Percentiles rank a stretch among this genome's conserved stretches.
Conservation (phyloP, 2,329 filamentous ascomycete genomes). For the Penicillium frequentans region DNA sequence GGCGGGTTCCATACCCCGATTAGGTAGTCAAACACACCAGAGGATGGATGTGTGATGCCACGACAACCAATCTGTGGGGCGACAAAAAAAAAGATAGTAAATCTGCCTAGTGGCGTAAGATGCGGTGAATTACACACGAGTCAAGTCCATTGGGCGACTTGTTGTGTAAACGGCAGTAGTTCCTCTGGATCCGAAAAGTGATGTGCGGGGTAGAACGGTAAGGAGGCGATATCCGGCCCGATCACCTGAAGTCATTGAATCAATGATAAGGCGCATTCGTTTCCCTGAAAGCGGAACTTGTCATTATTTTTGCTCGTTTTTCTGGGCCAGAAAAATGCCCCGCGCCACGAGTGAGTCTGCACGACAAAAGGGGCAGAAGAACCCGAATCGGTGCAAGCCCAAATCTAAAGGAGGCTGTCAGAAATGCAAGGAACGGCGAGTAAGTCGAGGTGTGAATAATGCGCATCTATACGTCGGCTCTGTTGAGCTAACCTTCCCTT, state of each 20-base stretch:
- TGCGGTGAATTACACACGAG: background rate
- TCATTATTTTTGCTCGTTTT: background rate
- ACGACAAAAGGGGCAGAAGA: conserved; percentile 17
- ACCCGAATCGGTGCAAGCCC: conserved; percentile 23
- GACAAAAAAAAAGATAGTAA: background rate
- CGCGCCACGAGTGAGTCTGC: background rate
- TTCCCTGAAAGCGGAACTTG: background rate
- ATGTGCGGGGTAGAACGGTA: conserved; percentile 5
- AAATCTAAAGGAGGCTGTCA: conserved; percentile 24
- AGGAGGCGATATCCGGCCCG: conserved; percentile 4
- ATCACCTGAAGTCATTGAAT: conserved; percentile 3
- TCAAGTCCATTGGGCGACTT: background rate
- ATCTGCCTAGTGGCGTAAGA: background rate
- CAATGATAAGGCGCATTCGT: conserved; percentile 2
- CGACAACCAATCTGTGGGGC: background rate
- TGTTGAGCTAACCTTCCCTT: conserved; percentile 4
- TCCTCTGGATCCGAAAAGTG: background rate
- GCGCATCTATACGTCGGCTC: background rate
- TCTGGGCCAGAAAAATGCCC: background rate
- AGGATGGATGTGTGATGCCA: background rate
- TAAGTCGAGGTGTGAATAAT: conserved; percentile 21
- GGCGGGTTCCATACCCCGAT: background rate
- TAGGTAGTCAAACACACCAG: background rate
- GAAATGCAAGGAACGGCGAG: conserved; percentile 25
- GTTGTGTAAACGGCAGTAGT: background rate